Conservation (phyloP, 371 early-diverging fungal genomes). For the Mucor saturninus region DNA sequence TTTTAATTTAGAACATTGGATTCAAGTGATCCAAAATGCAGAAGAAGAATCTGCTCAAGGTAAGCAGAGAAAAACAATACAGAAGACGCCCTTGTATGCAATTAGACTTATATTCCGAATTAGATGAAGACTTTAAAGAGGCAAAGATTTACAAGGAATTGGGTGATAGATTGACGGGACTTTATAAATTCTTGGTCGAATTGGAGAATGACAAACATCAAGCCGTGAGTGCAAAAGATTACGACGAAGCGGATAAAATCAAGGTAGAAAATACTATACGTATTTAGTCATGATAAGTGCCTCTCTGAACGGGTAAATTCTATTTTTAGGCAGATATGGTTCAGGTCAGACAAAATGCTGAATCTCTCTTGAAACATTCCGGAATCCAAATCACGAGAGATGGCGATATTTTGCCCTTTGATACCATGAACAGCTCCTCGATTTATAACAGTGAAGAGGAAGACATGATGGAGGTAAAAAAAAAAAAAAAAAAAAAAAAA, state of each 20-base stretch:
- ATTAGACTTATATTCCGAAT: background rate
- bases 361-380: conserved; percentile 25
- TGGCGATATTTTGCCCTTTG: conserved; percentile 24
- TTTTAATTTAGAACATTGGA: conserved; percentile 45
- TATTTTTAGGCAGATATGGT: conserved; percentile 26
- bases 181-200: conserved; percentile 59
- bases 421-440: background rate
- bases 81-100: background rate
- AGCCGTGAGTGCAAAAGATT: conserved; percentile 72
- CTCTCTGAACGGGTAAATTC: background rate
- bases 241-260: conserved; percentile 74
- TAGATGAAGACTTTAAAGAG: conserved; percentile 59
- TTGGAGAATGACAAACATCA: conserved; percentile 61
- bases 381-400: conserved; percentile 31
- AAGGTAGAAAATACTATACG: conserved; percentile 49
- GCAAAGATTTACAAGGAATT: conserved; percentile 62
- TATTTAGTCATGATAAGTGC: background rate
- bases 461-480: conserved; percentile 2
- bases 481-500: background rate
- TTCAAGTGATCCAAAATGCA: conserved; percentile 40
- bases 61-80: conserved; percentile 9
- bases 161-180: conserved; percentile 35
- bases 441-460: conserved; percentile 9
- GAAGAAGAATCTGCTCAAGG: conserved; percentile 49
- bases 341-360: conserved; percentile 26